Evolutionary conservation across 1,139 yeast genomes (phyloP), one percentile per base, ranked within the genome.

Genomic region (Yamadazyma diospyri): DNA sequence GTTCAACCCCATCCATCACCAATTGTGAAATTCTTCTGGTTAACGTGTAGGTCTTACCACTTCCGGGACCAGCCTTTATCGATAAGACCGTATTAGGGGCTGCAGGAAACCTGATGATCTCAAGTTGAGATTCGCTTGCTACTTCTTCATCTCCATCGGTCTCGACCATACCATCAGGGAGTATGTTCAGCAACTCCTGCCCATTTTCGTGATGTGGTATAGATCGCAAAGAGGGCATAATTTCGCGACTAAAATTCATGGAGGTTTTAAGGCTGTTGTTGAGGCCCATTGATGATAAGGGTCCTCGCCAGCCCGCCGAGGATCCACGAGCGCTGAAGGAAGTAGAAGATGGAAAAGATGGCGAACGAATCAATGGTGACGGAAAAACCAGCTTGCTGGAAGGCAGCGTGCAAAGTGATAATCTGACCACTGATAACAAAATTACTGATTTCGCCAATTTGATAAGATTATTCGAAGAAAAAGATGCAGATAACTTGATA

Each of bases 61-160:
- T 73, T 3, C 89, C 89, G 1, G 89, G 88, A 0, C 89, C 88
- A 0, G 88, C 83, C 13, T 67, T 61, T 2, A 81, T 62, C 15
- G 73, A 63, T 8, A 81, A 51, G 1, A 80, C 54, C 3, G 64
- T 52, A 16, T 57, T 51, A 4, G 62, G 59, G 2, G 40, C 44
- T 5, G 64, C 53, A 0, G 74, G 70, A 38, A 47, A 49, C 1
- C 47, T 35, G 8, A 75, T 62, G 5, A 70, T 64, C 4, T 38
- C 37, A 12, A 33, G 25, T 46, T 73, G 79, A 1, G 72, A 56
- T 4, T 46, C 40, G 0, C 74, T 67, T n/a, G 48, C 41, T 9
- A 7, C 9, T 7, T 18, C 6, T 18, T 7, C 9, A 18, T 9
- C 20, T 6, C 20, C 9, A 18, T 18, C 20, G 20, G 8, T 9